Evolutionary conservation across 2,329 filamentous ascomycete species (phyloP).

Genomic region (Colletotrichum scovillei): DNA sequence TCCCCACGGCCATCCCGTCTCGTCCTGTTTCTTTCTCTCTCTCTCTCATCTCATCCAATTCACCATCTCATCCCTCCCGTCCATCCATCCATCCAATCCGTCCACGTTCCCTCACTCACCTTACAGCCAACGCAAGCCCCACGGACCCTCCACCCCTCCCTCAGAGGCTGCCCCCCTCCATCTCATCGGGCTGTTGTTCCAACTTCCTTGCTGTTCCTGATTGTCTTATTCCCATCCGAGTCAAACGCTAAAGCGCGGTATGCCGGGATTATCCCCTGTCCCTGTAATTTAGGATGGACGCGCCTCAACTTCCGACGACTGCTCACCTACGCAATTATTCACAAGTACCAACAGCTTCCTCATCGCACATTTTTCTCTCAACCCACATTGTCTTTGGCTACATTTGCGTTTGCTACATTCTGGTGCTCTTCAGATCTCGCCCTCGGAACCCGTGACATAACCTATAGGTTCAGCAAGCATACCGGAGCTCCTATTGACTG

Average conservation of each 20-base stretch:
- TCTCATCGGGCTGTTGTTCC: not conserved
- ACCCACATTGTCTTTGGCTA: not conserved
- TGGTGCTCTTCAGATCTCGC: not conserved
- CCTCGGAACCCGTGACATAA: not conserved
- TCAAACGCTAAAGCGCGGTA: conserved; percentile 29
- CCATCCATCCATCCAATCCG: conserved; percentile 8
- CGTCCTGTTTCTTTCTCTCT: not conserved
- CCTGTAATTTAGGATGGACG: conserved; percentile 37
- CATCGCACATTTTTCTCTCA: conserved; percentile 2
- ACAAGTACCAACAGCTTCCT: conserved; percentile 1
- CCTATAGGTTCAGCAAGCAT: not conserved
- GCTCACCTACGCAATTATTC: not conserved
- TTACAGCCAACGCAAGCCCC: not conserved
- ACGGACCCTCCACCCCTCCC: not conserved
- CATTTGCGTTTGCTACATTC: conserved; percentile 1
- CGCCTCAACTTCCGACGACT: conserved; percentile 37
- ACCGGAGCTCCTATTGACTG: not conserved
- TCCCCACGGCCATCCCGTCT: not conserved
- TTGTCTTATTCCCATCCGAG: conserved; percentile 25
- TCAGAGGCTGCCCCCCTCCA: not conserved
- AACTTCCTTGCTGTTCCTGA: conserved; percentile 22
- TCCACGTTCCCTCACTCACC: not conserved
- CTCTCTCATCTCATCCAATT: conserved; percentile 4
- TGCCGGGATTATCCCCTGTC: conserved; percentile 26
- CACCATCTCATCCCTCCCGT: not conserved